Evolutionary conservation across 345 rosid genomes (phyloP), one percentile per base, ranked within the genome.

Genomic region (Cochlearia excelsa): DNA sequence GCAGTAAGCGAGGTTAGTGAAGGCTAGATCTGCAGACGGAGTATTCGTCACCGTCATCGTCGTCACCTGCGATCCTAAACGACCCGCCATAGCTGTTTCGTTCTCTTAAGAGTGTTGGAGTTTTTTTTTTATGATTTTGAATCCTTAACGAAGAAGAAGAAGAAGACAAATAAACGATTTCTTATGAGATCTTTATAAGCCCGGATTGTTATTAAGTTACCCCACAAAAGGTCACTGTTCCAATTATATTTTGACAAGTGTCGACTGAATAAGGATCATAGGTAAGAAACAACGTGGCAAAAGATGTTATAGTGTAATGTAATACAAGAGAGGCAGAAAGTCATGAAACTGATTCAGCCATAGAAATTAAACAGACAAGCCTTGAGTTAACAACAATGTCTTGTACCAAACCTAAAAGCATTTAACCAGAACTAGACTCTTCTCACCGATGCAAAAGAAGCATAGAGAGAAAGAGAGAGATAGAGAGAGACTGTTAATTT

Each of bases 1-100:
- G 86, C 92, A 81, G 81, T 85, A 93, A 26, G 91, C 94, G 50
- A 85, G 81, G 70, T 93, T 89, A 50, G 97, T 85, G 35, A 87
- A 72, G 39, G 86, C 99, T 48, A 93, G 95, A 78, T 87, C 95
- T 44, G 85, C 5, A 1, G 81, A 65, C 0, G 99, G 97, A 2
- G 96, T 89, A 79, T 67, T 87, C 51, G 89, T 78, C 53, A 87
- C 90, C 62, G 73, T 84, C 96, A 84, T 81, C 71, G 64, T 63
- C 74, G 46, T 51, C 11, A 79, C 72, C 11, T 61, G 78, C 67
- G 75, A 79, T 59, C 85, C 85, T 74, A 41, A 66, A 51, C 83
- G 78, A 51, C 82, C 80, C 37, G 84, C 94, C 88, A 84, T 81
- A 54, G 67, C 51, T 73, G 67, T 46, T 10, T 34, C 60, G 74